Evolutionary conservation across 768 basidiomycete species (phyloP), one percentile per base, ranked within the genome.

Genomic region (Trametes villosa): DNA sequence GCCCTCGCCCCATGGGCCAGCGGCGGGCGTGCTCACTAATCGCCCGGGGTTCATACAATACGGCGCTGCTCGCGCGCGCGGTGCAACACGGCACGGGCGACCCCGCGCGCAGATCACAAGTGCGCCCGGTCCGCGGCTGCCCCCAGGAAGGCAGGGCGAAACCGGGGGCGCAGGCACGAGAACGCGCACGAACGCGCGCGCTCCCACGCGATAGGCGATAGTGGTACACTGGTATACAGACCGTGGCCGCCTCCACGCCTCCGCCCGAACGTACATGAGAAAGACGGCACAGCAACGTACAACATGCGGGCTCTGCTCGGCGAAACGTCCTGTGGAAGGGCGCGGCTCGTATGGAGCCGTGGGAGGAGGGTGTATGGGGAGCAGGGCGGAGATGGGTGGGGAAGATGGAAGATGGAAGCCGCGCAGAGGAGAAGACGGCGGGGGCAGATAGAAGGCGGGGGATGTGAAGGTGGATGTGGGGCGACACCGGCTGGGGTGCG

Each of bases 141-240:
- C 33, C 50, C 59, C 29, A 17, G 30, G 11, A 17, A 11, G n/a
- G 17, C 47, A 50, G 53, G 60, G 53, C 30, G 17, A 50, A 61
- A 61, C 60, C 60, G 60, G 60, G 53, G 36, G 36, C 30, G 40
- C 53, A 44, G 36, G 30, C 53, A 65, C 49, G 26, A 48, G 51
- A 0, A 67, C 63, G 0, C 47, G 44, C 0, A 56, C 51, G 26
- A 47, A 15, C 22, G n/a, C 26, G 29, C 17, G 20, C 30, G 46
- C 27, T 33, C n/a, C 27, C 42, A 24, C 54, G 22, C 54, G 24
- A 36, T 6, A 30, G 42, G 31, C 3, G 58, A 59, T 53, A 46
- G 45, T 22, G 9, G 17, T 26, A 42, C 52, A 53, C 1, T 40
- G 59, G 59, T 60, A 60, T 30, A 54, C 34, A 38, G n/a, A 30